These are phyloP conservation scores for Piper longum DNA, from an alignment of 164 flowering plant genomes.

Conservation along the genomic window DNA sequence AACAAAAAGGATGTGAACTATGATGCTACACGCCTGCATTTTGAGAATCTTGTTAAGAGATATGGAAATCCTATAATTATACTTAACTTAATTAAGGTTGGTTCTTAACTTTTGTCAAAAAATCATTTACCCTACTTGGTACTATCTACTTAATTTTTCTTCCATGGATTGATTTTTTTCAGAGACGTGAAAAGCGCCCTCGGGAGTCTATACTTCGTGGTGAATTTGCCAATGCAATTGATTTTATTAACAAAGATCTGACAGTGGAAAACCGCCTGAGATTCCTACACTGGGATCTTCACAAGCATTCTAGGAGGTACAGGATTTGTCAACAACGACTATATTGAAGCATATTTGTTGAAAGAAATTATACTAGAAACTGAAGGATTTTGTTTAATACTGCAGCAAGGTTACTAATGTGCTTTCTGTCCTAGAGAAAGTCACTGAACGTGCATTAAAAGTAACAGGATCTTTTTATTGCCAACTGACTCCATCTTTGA, in stretches of 20 bases:
- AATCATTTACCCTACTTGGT: neutral
- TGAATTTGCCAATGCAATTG: slow-evolving; percentile 80
- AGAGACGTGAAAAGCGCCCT: slow-evolving; percentile 88
- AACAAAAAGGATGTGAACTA: slow-evolving; percentile 60
- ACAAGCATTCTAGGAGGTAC: slow-evolving; percentile 64
- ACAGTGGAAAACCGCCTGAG: slow-evolving; percentile 49
- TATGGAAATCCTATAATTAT: slow-evolving; percentile 87
- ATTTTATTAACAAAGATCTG: slow-evolving; percentile 51
- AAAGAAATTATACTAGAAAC: too few species aligned
- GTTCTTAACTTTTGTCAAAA: neutral
- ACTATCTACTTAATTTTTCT: neutral
- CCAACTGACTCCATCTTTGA: slow-evolving; percentile 30
- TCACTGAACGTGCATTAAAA: too few species aligned
- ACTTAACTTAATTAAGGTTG: slow-evolving; percentile 87
- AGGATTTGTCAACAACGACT: neutral
- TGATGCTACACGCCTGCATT: slow-evolving; percentile 82
- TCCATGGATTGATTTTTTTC: slow-evolving; percentile 1
- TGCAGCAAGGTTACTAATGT: too few species aligned
- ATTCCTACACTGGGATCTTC: slow-evolving; percentile 86
- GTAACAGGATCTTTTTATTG: slow-evolving; percentile 6
- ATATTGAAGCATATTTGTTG: too few species aligned
- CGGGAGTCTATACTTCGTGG: slow-evolving; percentile 85
- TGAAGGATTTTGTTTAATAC: too few species aligned
- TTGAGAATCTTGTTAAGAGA: slow-evolving; percentile 81
- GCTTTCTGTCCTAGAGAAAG: too few species aligned